Evolutionary conservation across 163 green algal species (phyloP).

Genomic region (Volvox carteri): DNA sequence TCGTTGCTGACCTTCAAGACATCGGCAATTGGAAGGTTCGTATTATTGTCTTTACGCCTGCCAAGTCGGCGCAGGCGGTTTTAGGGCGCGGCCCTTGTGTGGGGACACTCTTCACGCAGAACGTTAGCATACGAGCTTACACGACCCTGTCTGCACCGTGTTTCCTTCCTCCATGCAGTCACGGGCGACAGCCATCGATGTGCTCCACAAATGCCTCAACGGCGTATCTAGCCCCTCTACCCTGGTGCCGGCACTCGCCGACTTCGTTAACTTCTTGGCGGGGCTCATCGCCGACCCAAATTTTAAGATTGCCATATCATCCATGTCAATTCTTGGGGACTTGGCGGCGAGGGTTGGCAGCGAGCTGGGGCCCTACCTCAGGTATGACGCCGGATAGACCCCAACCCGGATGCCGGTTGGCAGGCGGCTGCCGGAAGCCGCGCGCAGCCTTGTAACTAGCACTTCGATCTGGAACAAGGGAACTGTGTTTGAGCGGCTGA

Average conservation of each 20-base stretch:
- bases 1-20: slow-evolving; percentile 74
- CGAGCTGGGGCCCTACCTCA: slow-evolving; percentile 71
- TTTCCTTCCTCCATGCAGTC: too few relatives aligned
- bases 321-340: slow-evolving; percentile 80
- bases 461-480: too few relatives aligned
- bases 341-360: slow-evolving; percentile 69
- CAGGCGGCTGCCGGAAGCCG: too few relatives aligned
- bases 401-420: too few relatives aligned
- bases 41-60: background rate
- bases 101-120: background rate
- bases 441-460: too few relatives aligned
- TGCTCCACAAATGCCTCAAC: slow-evolving; percentile 69
- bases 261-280: slow-evolving; percentile 80
- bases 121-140: too few relatives aligned
- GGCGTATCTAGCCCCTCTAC: slow-evolving; percentile 59
- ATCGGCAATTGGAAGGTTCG: slow-evolving; percentile 85
- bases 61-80: background rate
- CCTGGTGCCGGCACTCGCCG: slow-evolving; percentile 67
- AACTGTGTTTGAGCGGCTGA: too few relatives aligned
- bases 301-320: slow-evolving; percentile 84
- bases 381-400: too few relatives aligned
- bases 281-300: slow-evolving; percentile 82
- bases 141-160: too few relatives aligned
- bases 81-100: background rate
- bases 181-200: slow-evolving; percentile 76